Evolutionary conservation across 768 basidiomycete genomes (phyloP), one percentile per base, ranked within the genome.

Genomic region (Neoboletus subvelutipes): DNA sequence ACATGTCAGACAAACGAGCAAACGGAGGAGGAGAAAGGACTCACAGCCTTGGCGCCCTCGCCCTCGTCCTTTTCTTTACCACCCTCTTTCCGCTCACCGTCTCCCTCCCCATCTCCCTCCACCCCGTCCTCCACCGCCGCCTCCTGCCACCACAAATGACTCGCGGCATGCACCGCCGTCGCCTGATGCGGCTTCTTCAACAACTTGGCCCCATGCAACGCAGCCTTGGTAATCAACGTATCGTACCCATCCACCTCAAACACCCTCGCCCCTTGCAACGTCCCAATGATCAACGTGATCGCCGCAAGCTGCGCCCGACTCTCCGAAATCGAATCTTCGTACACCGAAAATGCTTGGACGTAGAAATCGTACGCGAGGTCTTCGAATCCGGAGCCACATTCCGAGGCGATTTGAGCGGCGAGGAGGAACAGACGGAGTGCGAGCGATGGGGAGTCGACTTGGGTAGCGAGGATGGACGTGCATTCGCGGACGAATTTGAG

Each of bases 121-220:
- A 15, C 34, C 50, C 66, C 71, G 26, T 70, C 76, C 15, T 80
- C 84, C 24, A 72, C 69, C 0, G 73, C 69, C 53, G 74, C 60
- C 59, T 89, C 89, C 70, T 98, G 97, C 95, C 95, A 99, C 96
- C 96, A 99, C 63, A 99, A 75, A 75, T 99, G 97, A 70, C 94
- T 97, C 9, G 97, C 97, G 31, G 94, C 79, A 48, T 90, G 86
- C 22, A 98, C 97, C 5, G 96, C 97, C 10, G 87, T 92, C 13
- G 95, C 90, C 73, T 98, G 97, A 72, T 98, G 96, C 13, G 93
- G 93, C 81, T 99, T 98, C 82, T 99, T 99, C 73, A 99, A 73
- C 61, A 98, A 74, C 75, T 96, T 96, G 31, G 94, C 91, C 5
- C 93, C 94, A 71, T 99, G 97, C 61, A 98, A 75, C 7, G 96